phyloP scores from a whole-genome alignment of 2,329 filamentous ascomycete species.

The Escovopsis sp. region DNA sequence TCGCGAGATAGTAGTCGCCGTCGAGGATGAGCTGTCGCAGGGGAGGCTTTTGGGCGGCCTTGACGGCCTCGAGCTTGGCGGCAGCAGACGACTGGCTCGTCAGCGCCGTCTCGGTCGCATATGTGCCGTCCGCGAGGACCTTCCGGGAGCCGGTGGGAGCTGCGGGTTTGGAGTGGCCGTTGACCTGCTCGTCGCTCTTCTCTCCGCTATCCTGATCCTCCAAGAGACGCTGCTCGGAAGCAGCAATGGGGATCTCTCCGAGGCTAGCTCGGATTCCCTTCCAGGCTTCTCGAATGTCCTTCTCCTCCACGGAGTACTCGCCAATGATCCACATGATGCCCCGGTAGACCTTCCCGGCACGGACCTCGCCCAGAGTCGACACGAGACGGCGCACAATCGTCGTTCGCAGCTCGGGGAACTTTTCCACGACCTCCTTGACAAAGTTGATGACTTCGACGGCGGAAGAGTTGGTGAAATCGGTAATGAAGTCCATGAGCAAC shows the following conservation, averaged over 20 bases:
- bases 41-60: slow-evolving; percentile 91
- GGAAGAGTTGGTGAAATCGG: slow-evolving; percentile 92
- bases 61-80: slow-evolving; percentile 88
- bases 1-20: slow-evolving; percentile 90
- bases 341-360: slow-evolving; percentile 92
- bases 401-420: slow-evolving; percentile 78
- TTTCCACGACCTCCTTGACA: slow-evolving; percentile 97
- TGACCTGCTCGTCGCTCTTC: slow-evolving; percentile 51
- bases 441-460: slow-evolving; percentile 97
- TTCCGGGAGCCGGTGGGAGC: slow-evolving; percentile 75
- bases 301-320: slow-evolving; percentile 88
- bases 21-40: slow-evolving; percentile 90
- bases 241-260: slow-evolving; percentile 91
- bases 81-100: slow-evolving; percentile 84
- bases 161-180: slow-evolving; percentile 62
- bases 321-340: slow-evolving; percentile 96
- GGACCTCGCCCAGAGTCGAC: slow-evolving; percentile 79
- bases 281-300: slow-evolving; percentile 92
- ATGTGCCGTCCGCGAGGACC: slow-evolving; percentile 90
- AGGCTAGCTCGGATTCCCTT: slow-evolving; percentile 86
- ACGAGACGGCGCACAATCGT: slow-evolving; percentile 83
- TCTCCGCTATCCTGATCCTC: slow-evolving; percentile 68
- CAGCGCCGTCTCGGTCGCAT: slow-evolving; percentile 89
- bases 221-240: slow-evolving; percentile 81
- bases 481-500: slow-evolving; percentile 96